These are phyloP conservation scores for Kodamaea sagamina DNA, from an alignment of 805 yeast species.

Conservation along the genomic window DNA sequence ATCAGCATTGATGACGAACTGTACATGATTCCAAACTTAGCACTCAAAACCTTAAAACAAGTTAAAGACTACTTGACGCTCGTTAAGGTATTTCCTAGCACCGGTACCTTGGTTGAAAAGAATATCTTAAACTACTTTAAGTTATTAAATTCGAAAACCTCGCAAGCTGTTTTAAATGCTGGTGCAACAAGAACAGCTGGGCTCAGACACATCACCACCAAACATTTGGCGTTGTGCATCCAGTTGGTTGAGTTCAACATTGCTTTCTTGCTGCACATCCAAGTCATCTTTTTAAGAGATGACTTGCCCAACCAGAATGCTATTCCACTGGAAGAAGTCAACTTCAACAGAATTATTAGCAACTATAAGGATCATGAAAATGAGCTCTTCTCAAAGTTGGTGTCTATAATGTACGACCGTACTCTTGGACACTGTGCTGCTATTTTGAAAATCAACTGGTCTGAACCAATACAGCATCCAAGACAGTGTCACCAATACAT, in stretches of 20 bases:
- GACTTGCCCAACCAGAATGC: neutral
- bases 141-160: constrained; percentile 53
- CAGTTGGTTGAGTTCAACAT: constrained; percentile 55
- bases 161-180: constrained; percentile 67
- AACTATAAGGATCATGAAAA: constrained; percentile 59
- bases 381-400: constrained; percentile 62
- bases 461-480: constrained; percentile 42
- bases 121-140: constrained; percentile 47
- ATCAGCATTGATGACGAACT: constrained; percentile 21
- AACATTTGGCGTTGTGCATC: constrained; percentile 66
- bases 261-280: constrained; percentile 40
- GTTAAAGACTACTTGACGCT: constrained; percentile 59
- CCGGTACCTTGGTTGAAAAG: constrained; percentile 40
- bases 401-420: constrained; percentile 71
- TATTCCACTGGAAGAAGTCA: constrained; percentile 26
- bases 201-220: constrained; percentile 69
- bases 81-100: constrained; percentile 55
- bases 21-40: constrained; percentile 34
- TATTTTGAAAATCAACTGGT: constrained; percentile 52
- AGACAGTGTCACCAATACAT: constrained; percentile 61
- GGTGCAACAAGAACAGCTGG: constrained; percentile 78
- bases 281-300: constrained; percentile 15
- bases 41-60: constrained; percentile 22
- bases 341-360: constrained; percentile 33
- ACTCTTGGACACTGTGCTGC: constrained; percentile 52